Conservation (phyloP, 148 eudicot genomes). For the Arctostaphylos glauca region DNA sequence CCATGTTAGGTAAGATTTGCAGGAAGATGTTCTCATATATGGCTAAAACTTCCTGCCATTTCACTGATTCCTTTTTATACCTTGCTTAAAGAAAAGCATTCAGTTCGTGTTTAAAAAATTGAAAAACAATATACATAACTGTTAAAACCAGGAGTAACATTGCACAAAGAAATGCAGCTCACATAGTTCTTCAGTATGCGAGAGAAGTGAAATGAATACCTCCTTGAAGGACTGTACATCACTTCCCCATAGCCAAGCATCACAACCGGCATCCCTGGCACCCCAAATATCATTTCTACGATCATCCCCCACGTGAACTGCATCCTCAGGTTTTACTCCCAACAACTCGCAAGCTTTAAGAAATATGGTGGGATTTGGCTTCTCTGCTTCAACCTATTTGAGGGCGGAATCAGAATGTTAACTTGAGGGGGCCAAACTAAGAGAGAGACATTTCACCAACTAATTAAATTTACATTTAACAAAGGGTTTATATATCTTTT, state of each 20-base stretch:
- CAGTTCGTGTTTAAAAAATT: too few relatives aligned
- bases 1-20: neutral
- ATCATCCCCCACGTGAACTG: slow-evolving; percentile 96
- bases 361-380: slow-evolving; percentile 95
- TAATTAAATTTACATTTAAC: too few relatives aligned
- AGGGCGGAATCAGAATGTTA: neutral
- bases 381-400: slow-evolving; percentile 90
- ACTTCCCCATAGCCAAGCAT: slow-evolving; percentile 99
- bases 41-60: neutral
- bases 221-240: slow-evolving; percentile 90
- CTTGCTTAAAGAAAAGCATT: neutral
- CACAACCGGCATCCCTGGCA: slow-evolving; percentile 98
- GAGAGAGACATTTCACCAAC: too few relatives aligned
- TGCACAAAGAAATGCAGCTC: neutral
- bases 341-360: slow-evolving; percentile 86
- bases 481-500: too few relatives aligned
- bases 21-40: neutral
- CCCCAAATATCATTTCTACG: slow-evolving; percentile 99
- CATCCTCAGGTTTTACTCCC: slow-evolving; percentile 89
- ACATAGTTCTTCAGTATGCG: neutral
- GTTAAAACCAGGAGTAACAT: neutral
- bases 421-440: neutral
- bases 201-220: slow-evolving; percentile 42
- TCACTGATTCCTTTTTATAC: neutral
- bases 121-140: neutral